Conservation (phyloP, 495 filamentous ascomycete genomes). For the Penicillium cataractarum region DNA sequence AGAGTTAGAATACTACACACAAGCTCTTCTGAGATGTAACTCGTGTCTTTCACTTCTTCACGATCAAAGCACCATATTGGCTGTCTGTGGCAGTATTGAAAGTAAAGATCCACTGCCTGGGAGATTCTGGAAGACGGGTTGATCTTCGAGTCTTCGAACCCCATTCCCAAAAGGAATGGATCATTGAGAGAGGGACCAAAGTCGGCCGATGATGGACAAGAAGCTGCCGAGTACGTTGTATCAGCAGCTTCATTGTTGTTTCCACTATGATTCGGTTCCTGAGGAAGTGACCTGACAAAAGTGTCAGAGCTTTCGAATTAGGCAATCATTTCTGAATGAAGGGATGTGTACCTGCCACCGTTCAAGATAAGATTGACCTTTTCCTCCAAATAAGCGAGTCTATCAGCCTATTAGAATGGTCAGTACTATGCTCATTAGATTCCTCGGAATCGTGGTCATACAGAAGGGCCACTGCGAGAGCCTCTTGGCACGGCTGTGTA, state of each 20-base stretch:
- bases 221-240: constrained; percentile 22
- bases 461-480: constrained; percentile 37
- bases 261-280: constrained; percentile 24
- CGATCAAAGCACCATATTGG: constrained; percentile 54
- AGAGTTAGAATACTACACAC: constrained; percentile 47
- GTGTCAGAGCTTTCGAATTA: constrained; percentile 18
- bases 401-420: constrained; percentile 40
- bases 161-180: constrained; percentile 33
- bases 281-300: constrained; percentile 19
- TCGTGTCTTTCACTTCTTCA: constrained; percentile 44
- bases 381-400: constrained; percentile 50
- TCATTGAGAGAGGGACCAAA: constrained; percentile 25
- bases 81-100: constrained; percentile 51
- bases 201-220: constrained; percentile 27
- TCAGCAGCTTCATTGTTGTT: constrained; percentile 19
- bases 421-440: constrained; percentile 12
- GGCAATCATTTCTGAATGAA: not conserved
- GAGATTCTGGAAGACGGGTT: constrained; percentile 35
- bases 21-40: constrained; percentile 44
- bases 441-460: constrained; percentile 18
- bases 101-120: constrained; percentile 45
- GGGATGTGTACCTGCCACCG: constrained; percentile 33
- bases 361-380: constrained; percentile 51
- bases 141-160: constrained; percentile 34
- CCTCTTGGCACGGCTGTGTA: constrained; percentile 36